These are phyloP conservation scores for Rhodotorula diobovata DNA, from an alignment of 768 basidiomycete genomes.

Conservation along the genomic window DNA sequence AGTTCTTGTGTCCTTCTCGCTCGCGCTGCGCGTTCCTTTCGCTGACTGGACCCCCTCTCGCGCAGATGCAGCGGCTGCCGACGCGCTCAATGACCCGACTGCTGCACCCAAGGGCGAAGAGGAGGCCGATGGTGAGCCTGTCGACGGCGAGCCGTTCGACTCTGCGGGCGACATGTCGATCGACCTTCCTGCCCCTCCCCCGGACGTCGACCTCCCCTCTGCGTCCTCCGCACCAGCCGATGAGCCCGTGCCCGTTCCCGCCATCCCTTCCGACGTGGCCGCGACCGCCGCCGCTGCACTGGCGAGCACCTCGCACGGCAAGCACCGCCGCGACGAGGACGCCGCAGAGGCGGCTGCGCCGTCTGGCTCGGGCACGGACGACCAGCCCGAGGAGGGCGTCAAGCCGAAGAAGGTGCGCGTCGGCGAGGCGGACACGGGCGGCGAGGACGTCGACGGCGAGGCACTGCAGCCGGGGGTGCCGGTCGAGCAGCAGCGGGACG, in stretches of 20 bases:
- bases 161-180: constrained; percentile 34
- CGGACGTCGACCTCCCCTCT: neutral
- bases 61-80: neutral
- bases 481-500: neutral
- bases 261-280: constrained; percentile 33
- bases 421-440: neutral
- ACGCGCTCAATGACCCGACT: neutral
- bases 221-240: neutral
- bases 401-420: constrained; percentile 34
- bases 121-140: constrained; percentile 7
- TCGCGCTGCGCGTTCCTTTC: neutral
- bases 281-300: neutral
- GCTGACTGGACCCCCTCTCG: neutral
- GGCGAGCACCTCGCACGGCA: neutral
- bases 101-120: neutral
- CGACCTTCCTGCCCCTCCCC: neutral
- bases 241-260: no score
- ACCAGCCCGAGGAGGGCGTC: constrained; percentile 5
- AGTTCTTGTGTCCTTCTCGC: neutral
- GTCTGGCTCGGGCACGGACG: constrained; percentile 36
- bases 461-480: neutral
- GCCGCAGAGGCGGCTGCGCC: neutral
- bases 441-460: neutral
- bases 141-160: neutral
- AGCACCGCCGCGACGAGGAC: constrained; percentile 30